Base-by-base conservation (phyloP, 164 flowering plant species). In the Liquidambar formosana region DNA sequence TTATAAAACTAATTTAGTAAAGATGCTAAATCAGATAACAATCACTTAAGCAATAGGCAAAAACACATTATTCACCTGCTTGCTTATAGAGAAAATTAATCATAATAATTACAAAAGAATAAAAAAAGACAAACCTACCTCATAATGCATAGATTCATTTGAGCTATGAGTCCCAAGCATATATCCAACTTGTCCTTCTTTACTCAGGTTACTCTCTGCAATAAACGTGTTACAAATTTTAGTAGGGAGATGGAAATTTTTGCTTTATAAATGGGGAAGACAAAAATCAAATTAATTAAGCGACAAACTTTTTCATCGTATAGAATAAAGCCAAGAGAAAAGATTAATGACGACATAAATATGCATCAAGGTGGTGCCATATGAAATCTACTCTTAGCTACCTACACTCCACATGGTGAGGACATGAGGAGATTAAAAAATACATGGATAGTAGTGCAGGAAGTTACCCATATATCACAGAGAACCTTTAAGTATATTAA, bases 181-280 rank as follows among this genome's bases (percentile, higher is more conserved):
- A 61, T 73, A 80, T 45, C 52, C 63, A 61, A 1, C 57, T 16
- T 46, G 75, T 54, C 69, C 65, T 57, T 73, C 82, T 61, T 41
- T 63, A 67, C 77, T 73, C 28, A 72, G 25, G 45, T 53, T 63
- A 79, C 77, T 77, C 56, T 76, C 90, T 79, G 85, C 58, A 76
- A 61, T 60, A 16, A 4, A 57, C 3, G 16, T 25, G 23, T 23
- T 1, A 26, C 38, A 44, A 49, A 41, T 41, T 27, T 15, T 16
- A 45, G 26, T 54, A 33, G 10, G 8, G 23, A 0, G 16, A 53
- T 25, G 4, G 41, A 22, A 21, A 16, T 48, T 48, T 48, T 48
- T n/a, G 51, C 51, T 48, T 48, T n/a, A 21, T 53, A 22, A 15
- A 53, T 19, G 57, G 22, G 27, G 64, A 23, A 18, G 11, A 26